Base-by-base conservation (phyloP, 495 filamentous ascomycete species). In the Chaetomium fimeti region DNA sequence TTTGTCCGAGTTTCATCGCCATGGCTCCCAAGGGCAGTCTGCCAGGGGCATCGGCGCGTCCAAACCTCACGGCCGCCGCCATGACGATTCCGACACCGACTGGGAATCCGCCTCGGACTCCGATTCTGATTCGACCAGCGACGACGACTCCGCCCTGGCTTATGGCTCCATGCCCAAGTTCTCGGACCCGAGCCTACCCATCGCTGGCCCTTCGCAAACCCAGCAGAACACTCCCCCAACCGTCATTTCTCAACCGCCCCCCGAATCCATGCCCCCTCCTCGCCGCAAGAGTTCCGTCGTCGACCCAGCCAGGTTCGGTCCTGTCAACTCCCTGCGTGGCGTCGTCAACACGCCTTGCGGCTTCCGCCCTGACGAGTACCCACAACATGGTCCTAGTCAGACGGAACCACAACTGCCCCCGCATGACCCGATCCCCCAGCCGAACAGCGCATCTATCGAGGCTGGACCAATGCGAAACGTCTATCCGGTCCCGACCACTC, bases 401-500 rank as follows among this genome's bases (percentile, higher is more conserved):
- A 63, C 52, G 25, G 15, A 47, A 53, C 59, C 43, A 0, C 64
- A 43, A 15, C 57, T 52, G 1, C 62, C 57, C 5, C 58, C 53
- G 24, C 61, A 53, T 45, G 61, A 53, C 7, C 66, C 69, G 22
- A 69, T 69, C 32, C 70, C 64, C 8, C 67, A 61, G 47, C 48
- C 67, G 3, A 51, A 63, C 27, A 79, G 74, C 58, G 68, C 69
- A 49, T 69, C 66, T 53, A 67, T 72, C 62, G 76, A 81, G 62
- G 72, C 71, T 18, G 64, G 47, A 18, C 72, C 71, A 72, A 79
- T 76, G 68, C 73, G 68, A 36, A 67, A 65, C 42, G 74, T 77
- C 20, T 78, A 74, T 64, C 85, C 88, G 11, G 69, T 88, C 43
- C 80, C 87, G 28, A 89, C 85, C 24, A 80, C 80, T 13, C 88